Percentiles rank a stretch among this genome's conserved stretches.
Evolutionary conservation across 345 rosid genomes (phyloP).

Genomic region (Sisymbrium irio): DNA sequence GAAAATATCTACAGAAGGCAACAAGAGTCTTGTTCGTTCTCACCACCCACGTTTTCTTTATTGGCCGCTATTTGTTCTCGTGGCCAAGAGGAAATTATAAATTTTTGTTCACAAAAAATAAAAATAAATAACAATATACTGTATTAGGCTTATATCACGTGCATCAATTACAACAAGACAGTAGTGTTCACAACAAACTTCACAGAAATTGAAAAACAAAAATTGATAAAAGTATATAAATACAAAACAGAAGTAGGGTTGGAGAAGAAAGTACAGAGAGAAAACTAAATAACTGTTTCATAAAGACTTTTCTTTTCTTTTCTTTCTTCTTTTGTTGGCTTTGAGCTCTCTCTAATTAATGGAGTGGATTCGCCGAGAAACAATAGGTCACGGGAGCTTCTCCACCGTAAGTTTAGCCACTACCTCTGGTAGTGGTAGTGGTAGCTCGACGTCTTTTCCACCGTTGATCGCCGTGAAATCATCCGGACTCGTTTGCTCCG

Average conservation of each 20-base stretch:
- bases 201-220: background rate
- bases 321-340: background rate
- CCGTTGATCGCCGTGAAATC: slow-evolving; percentile 72
- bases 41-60: slow-evolving; percentile 37
- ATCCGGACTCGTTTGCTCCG: slow-evolving; percentile 35
- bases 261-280: slow-evolving; percentile 9
- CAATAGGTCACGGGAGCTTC: slow-evolving; percentile 66
- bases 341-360: slow-evolving; percentile 15
- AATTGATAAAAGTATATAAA: background rate
- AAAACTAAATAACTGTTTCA: slow-evolving; percentile 20
- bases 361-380: slow-evolving; percentile 68
- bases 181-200: slow-evolving; percentile 11
- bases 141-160: slow-evolving; percentile 19
- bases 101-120: background rate
- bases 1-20: background rate
- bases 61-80: slow-evolving; percentile 27
- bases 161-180: slow-evolving; percentile 20
- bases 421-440: too few relatives aligned
- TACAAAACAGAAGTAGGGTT: background rate
- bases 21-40: background rate
- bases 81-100: slow-evolving; percentile 4
- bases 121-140: slow-evolving; percentile 3
- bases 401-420: slow-evolving; percentile 59
- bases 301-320: background rate
- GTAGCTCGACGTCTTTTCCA: slow-evolving; percentile 27